These are phyloP conservation scores for Seiridium cupressi DNA, from an alignment of 2,329 filamentous ascomycete species.

Conservation along the genomic window DNA sequence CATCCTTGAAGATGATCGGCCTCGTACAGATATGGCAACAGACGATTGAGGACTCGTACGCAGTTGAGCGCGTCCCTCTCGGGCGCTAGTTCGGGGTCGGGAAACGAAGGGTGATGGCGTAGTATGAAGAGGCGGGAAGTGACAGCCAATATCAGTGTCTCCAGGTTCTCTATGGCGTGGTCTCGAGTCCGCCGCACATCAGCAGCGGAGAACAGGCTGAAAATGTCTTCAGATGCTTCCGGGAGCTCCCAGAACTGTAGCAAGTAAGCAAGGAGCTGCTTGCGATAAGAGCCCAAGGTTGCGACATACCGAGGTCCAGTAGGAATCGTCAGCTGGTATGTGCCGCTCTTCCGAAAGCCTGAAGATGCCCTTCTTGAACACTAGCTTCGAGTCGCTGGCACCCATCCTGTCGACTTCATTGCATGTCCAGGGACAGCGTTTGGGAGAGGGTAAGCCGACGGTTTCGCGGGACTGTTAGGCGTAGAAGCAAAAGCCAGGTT, in stretches of 20 bases:
- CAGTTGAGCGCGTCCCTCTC: slow-evolving; percentile 91
- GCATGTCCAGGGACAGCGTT: slow-evolving; percentile 15
- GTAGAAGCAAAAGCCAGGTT: not conserved
- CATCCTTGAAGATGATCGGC: slow-evolving; percentile 77
- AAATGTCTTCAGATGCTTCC: slow-evolving; percentile 92
- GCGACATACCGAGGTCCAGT: slow-evolving; percentile 81
- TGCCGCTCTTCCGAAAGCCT: slow-evolving; percentile 86
- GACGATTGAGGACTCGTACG: slow-evolving; percentile 81
- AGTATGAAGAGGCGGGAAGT: slow-evolving; percentile 80
- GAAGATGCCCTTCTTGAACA: slow-evolving; percentile 98
- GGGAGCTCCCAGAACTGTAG: slow-evolving; percentile 93
- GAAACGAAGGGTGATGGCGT: slow-evolving; percentile 87
- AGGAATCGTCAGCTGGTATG: slow-evolving; percentile 83
- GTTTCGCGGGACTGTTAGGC: not conserved
- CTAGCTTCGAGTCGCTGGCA: slow-evolving; percentile 96
- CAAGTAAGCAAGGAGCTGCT: slow-evolving; percentile 11
- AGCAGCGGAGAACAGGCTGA: slow-evolving; percentile 87
- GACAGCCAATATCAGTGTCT: slow-evolving; percentile 81
- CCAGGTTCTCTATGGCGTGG: slow-evolving; percentile 79
- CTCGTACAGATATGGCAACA: slow-evolving; percentile 91
- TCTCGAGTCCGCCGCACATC: slow-evolving; percentile 89
- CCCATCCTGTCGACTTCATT: slow-evolving; percentile 63
- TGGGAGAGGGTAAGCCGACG: not conserved
- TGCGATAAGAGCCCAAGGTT: not conserved
- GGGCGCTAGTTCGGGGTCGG: slow-evolving; percentile 78